These are phyloP conservation scores for Spathaspora passalidarum DNA, from an alignment of 805 yeast species.

Conservation along the genomic window DNA sequence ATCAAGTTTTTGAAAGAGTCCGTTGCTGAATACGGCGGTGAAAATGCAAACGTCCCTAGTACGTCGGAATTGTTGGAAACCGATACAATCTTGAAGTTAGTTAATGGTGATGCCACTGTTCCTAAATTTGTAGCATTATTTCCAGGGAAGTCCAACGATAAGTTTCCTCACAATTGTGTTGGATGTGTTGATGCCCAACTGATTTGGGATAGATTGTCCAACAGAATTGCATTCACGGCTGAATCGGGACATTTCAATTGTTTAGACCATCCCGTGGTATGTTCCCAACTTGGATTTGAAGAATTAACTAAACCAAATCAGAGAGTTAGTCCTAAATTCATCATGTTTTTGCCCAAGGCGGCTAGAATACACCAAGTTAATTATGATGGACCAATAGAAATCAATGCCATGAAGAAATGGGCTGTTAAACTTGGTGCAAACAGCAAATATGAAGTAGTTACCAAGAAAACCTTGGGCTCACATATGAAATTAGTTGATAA, in stretches of 20 bases:
- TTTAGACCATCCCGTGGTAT: slow-evolving; percentile 45
- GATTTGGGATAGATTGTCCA: slow-evolving; percentile 57
- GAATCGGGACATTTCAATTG: slow-evolving; percentile 62
- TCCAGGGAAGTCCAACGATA: slow-evolving; percentile 44
- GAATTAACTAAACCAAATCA: slow-evolving; percentile 20
- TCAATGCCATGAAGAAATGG: slow-evolving; percentile 38
- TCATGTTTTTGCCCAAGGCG: slow-evolving; percentile 51
- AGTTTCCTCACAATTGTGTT: slow-evolving; percentile 36
- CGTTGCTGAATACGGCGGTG: slow-evolving; percentile 42
- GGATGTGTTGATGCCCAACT: slow-evolving; percentile 51
- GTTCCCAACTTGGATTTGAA: slow-evolving; percentile 48
- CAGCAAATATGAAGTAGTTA: slow-evolving; percentile 34
- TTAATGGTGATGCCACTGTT: slow-evolving; percentile 47
- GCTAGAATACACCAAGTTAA: slow-evolving; percentile 48
- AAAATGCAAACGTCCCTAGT: slow-evolving; percentile 38
- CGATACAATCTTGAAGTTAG: slow-evolving; percentile 42
- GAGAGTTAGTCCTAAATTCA: slow-evolving; percentile 36
- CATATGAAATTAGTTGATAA: slow-evolving; percentile 25
- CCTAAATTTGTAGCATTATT: slow-evolving; percentile 65
- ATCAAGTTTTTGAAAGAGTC: slow-evolving; percentile 53
- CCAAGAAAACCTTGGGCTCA: slow-evolving; percentile 26
- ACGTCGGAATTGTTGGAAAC: slow-evolving; percentile 38
- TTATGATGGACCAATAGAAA: slow-evolving; percentile 35
- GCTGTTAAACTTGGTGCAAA: slow-evolving; percentile 47
- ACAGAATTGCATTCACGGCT: slow-evolving; percentile 38